Evolutionary conservation across 805 yeast genomes (phyloP).

Genomic region (Ogataea neopini): DNA sequence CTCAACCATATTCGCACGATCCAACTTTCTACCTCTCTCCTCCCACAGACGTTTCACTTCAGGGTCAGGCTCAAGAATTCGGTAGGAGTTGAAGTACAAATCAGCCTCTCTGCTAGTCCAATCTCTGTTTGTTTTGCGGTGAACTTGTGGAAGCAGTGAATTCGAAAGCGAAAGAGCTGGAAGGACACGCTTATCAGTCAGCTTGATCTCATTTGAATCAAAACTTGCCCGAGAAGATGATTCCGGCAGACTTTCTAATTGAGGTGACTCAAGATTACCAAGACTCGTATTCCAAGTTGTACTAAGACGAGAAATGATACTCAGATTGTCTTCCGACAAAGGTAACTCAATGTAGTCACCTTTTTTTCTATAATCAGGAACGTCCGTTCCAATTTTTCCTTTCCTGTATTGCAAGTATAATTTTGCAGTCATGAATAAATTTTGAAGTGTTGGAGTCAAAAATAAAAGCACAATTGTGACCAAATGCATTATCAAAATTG

Average conservation of each 20-base stretch:
- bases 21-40: slow-evolving; percentile 38
- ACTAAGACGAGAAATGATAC: slow-evolving; percentile 6
- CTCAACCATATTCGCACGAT: slow-evolving; percentile 20
- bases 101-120: slow-evolving; percentile 66
- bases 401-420: slow-evolving; percentile 18
- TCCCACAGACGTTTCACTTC: slow-evolving; percentile 56
- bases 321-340: slow-evolving; percentile 12
- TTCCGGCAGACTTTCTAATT: not conserved
- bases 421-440: slow-evolving; percentile 28
- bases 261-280: not conserved
- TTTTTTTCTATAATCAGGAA: slow-evolving; percentile 23
- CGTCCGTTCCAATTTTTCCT: slow-evolving; percentile 26
- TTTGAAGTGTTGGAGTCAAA: slow-evolving; percentile 30
- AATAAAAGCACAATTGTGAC: slow-evolving; percentile 26
- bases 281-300: slow-evolving; percentile 1
- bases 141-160: slow-evolving; percentile 16
- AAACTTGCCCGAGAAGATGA: slow-evolving; percentile 10
- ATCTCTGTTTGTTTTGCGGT: slow-evolving; percentile 33
- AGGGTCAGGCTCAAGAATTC: slow-evolving; percentile 46
- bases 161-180: slow-evolving; percentile 22
- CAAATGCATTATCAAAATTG: slow-evolving; percentile 43
- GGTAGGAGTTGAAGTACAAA: slow-evolving; percentile 44
- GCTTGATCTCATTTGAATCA: slow-evolving; percentile 22
- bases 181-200: slow-evolving; percentile 29
- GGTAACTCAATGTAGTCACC: slow-evolving; percentile 28